phyloP scores from a whole-genome alignment of 345 rosid genomes.

The Populus simonii region DNA sequence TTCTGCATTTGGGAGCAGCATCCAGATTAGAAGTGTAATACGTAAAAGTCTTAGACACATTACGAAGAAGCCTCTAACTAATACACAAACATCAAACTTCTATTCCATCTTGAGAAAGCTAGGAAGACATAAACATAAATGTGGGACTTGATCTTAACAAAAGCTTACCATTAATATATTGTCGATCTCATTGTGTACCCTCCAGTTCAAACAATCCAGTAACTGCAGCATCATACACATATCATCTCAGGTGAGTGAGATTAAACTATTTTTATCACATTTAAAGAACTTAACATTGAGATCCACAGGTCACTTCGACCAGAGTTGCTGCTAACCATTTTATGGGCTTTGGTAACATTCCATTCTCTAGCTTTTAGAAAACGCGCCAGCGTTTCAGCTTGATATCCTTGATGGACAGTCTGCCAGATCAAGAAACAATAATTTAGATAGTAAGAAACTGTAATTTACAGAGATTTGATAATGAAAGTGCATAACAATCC shows the following conservation, averaged over 20 bases:
- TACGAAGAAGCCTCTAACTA: background rate
- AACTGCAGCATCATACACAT: conserved; percentile 49
- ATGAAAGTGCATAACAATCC: background rate
- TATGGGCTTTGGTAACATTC: conserved; percentile 78
- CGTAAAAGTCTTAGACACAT: background rate
- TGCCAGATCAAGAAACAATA: conserved; percentile 30
- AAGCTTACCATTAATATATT: conserved; percentile 65
- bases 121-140: background rate
- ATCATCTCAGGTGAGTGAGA: conserved; percentile 15
- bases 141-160: background rate
- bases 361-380: conserved; percentile 94
- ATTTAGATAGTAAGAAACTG: background rate
- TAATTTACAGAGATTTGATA: background rate
- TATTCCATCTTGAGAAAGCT: background rate
- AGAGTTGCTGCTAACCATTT: conserved; percentile 58
- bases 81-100: background rate
- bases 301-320: background rate
- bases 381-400: conserved; percentile 60
- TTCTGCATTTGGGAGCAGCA: conserved; percentile 44
- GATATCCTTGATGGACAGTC: conserved; percentile 89
- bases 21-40: conserved; percentile 13
- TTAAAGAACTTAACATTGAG: background rate
- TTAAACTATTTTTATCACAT: background rate
- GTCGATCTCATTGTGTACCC: conserved; percentile 80
- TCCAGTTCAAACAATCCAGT: conserved; percentile 82